Evolutionary conservation across 805 yeast genomes (phyloP), one percentile per base, ranked within the genome.

Genomic region (Yarrowia yakushimensis): DNA sequence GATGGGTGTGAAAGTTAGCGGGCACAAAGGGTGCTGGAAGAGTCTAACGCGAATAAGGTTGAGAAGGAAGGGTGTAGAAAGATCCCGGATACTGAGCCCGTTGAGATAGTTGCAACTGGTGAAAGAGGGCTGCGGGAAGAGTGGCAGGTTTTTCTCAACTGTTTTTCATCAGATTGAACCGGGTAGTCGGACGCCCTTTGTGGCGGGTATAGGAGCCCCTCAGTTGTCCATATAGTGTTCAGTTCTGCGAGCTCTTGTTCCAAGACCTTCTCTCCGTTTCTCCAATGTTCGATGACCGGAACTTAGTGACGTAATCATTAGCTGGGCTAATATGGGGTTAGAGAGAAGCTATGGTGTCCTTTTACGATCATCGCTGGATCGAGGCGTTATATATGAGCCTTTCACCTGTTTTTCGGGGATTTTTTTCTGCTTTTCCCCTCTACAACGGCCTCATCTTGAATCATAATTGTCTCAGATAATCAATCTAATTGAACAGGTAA

Each of bases 231-330:
- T 48, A 31, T 33, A 33, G 41, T 25, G 41, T 48, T 48, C 23
- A 20, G 13, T 6, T 22, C 42, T 33, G 17, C 13, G 20, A 22
- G 30, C 41, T 31, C 41, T 48, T 48, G 11, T 48, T 48, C 57
- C 57, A 48, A 48, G 57, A 48, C 57, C 57, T 48, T 48, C 57
- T 48, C 12, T 11, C 42, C 10, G n/a, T 48, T 48, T 48, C 57
- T 31, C 23, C 30, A n/a, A 48, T 33, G 57, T 48, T 48, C 57
- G 57, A 48, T 34, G 30, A 28, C 8, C 18, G 3, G 18, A 45
- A 45, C 52, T 30, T 45, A 25, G 30, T 45, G 57, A 48, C 39
- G 57, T 48, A 34, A 48, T 33, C 8, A 39, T n/a, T 12, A n/a
- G 22, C 6, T 15, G 3, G n/a, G n/a, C n/a, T n/a, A n/a, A n/a